These are phyloP conservation scores for Trichaptum fuscoviolaceum DNA, from an alignment of 768 basidiomycete species.

Conservation along the genomic window DNA sequence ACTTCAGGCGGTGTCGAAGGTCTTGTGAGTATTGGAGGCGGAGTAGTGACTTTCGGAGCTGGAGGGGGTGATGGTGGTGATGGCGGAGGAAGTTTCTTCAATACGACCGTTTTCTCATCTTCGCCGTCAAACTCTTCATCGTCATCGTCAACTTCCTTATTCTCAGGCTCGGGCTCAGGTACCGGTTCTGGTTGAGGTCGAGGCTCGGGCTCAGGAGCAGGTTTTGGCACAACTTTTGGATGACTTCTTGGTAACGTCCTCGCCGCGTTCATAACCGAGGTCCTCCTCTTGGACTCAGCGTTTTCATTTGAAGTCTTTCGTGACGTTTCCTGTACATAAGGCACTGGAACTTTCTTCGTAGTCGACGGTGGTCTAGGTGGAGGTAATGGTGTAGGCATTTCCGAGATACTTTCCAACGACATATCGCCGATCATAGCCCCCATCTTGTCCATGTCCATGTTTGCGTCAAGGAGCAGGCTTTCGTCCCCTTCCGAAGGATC, in stretches of 20 bases:
- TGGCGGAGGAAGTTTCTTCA: slow-evolving; percentile 22
- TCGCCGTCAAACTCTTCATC: slow-evolving; percentile 16
- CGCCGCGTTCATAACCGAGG: not conserved
- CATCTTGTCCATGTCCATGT: not conserved
- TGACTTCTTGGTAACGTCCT: not conserved
- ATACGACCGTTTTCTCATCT: slow-evolving; percentile 28
- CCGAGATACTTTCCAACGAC: not conserved
- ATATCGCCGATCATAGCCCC: not conserved
- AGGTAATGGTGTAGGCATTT: not conserved
- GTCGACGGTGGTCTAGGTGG: not conserved
- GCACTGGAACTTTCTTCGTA: not conserved
- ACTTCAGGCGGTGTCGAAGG: not conserved
- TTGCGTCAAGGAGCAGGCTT: not conserved
- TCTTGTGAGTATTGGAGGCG: slow-evolving; percentile 6
- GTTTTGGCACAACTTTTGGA: not conserved
- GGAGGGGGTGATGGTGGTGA: slow-evolving; percentile 18
- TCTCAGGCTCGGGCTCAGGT: not conserved
- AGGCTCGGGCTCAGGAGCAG: not conserved
- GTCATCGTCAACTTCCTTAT: not conserved
- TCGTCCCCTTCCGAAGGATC: not conserved
- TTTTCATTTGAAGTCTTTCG: not conserved
- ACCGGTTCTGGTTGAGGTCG: not conserved
- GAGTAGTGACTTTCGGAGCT: slow-evolving; percentile 3
- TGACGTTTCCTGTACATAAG: not conserved
- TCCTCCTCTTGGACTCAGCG: not conserved